Evolutionary conservation across 345 rosid genomes (phyloP).

Genomic region (Passiflora organensis): DNA sequence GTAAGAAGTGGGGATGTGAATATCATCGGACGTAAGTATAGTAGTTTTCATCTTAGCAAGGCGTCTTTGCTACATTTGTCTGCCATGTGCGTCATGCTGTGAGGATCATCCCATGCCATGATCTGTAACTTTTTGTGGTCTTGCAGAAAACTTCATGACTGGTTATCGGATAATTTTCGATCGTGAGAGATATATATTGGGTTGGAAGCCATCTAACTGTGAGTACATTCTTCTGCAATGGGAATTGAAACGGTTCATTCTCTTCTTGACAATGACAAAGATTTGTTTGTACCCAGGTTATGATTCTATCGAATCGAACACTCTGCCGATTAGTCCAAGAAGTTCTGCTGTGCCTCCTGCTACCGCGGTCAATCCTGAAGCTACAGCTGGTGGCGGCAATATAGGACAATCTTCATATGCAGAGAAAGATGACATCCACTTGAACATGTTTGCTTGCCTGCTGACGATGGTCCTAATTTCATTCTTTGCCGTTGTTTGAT

Average conservation of each 20-base stretch:
- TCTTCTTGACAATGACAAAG: background rate
- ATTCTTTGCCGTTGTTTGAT: constrained; percentile 30
- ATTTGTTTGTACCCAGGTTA: constrained; percentile 33
- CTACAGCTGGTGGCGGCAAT: constrained; percentile 36
- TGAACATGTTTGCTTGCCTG: constrained; percentile 7
- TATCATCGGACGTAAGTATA: constrained; percentile 90
- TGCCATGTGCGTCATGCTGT: too few species aligned
- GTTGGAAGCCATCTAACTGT: constrained; percentile 74
- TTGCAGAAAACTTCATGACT: constrained; percentile 81
- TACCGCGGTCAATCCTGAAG: constrained; percentile 56
- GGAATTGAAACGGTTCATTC: too few species aligned
- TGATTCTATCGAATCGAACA: constrained; percentile 20
- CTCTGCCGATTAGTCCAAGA: constrained; percentile 34
- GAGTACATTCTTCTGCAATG: constrained; percentile 24
- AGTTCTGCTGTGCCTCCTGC: constrained; percentile 45
- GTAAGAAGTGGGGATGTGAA: constrained; percentile 61
- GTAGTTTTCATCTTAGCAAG: too few species aligned
- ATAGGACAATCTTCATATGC: constrained; percentile 24
- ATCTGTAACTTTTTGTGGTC: background rate
- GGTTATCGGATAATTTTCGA: constrained; percentile 64
- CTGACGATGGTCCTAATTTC: constrained; percentile 20
- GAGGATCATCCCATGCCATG: too few species aligned
- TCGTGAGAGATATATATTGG: constrained; percentile 55
- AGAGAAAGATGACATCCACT: constrained; percentile 14
- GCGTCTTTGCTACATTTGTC: background rate